Base-by-base conservation (phyloP, 176 grass and related monocot species). In the Leersia perrieri region DNA sequence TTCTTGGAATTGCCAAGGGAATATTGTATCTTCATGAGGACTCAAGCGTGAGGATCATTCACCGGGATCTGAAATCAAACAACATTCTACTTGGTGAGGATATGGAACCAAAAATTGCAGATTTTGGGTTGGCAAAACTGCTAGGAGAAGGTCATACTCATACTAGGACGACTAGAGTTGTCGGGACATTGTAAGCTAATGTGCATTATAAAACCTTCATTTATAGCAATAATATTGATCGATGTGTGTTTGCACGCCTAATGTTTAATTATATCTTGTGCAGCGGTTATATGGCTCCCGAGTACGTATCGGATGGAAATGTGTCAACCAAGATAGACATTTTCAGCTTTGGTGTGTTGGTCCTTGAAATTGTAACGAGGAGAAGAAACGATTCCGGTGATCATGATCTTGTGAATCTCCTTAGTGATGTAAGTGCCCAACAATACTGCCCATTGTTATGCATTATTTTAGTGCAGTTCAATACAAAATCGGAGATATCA, bases 1-100 rank as follows among this genome's bases (percentile, higher is more conserved):
- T 87, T 66, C 11, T 79, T 69, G 79, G 88, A 53, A 90, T 87
- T 28, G 84, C 79, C 72, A 85, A 87, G 70, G 88, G 84, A 32
- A 66, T 90, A 80, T 14, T 90, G 51, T 90, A 90, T 51, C 88
- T 90, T 47, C 88, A 90, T 29, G 77, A 90, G 79, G 80, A 87
- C 55, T 90, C 88, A 0, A 77, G 60, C 47, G 27, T 61, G 66
- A 78, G 84, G 70, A 90, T 90, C 27, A 86, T 90, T 42, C 88
- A 90, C 33, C 58, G 88, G 22, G 83, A 90, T 49, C 60, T 90
- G 10, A 90, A 90, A 65, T 3, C 84, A 8, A 90, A 66, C 23
- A 87, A 87, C 22, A 83, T 90, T 33, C 84, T 90, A 33, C 60
- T 90, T 1, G 67, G 82, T 1, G 57, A 66, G 1, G 26, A 82